Base-by-base conservation (phyloP, 78 protist genomes). In the Polysphondylium violaceum region DNA sequence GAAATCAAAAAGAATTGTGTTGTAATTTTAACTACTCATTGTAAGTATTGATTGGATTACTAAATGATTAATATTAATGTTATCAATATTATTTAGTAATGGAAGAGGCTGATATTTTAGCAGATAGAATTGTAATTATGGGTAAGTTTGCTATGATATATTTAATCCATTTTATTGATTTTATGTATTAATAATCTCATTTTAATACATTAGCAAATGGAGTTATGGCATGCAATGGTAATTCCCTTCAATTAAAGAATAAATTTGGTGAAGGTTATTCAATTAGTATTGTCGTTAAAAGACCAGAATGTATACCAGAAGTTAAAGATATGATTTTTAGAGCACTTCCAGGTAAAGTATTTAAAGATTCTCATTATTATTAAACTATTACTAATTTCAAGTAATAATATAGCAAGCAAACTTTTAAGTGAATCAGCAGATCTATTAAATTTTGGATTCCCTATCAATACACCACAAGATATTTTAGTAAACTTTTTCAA, bases 41-140 rank as follows among this genome's bases (percentile, higher is more conserved):
- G 95, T 87, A n/a, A n/a, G n/a, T n/a, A n/a, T n/a, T n/a, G n/a
- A n/a, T n/a, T n/a, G n/a, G n/a, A n/a, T n/a, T n/a, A n/a, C n/a
- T n/a, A n/a, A n/a, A n/a, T n/a, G n/a, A n/a, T n/a, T n/a, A n/a
- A n/a, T n/a, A n/a, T n/a, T n/a, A n/a, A n/a, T n/a, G n/a, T n/a
- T n/a, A n/a, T n/a, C n/a, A n/a, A n/a, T n/a, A n/a, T n/a, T n/a
- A n/a, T n/a, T n/a, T n/a, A n/a, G n/a, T n/a, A n/a, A 56, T 86
- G 79, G 43, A 93, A 64, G 97, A 98, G 65, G 77, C 96, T 6
- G 90, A 81, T 16, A 71, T 79, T 23, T 95, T 98, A n/a, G 97
- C 98, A 21, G 98, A 98, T 65, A 50, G 93, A 53, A 94, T 98
- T 27, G 96, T 94, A 59, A 97, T 98, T 61, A 98, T 98, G 98